These are phyloP conservation scores for Flaveria bidentis DNA, from an alignment of 129 eudicot species.

Conservation along the genomic window DNA sequence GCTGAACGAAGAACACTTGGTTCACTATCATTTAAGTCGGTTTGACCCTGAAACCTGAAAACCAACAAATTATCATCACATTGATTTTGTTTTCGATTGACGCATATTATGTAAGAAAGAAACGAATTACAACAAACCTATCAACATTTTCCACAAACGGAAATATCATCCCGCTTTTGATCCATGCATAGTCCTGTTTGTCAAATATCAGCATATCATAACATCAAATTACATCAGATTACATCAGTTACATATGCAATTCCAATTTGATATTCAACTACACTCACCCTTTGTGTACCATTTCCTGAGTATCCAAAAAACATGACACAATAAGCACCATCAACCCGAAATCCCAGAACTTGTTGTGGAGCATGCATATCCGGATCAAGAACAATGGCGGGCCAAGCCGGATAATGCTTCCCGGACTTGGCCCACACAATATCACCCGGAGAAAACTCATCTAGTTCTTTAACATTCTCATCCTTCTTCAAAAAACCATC, in stretches of 20 bases:
- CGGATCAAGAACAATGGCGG: conserved; percentile 86
- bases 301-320: conserved; percentile 88
- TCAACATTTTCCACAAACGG: conserved; percentile 80
- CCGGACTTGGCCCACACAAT: conserved; percentile 89
- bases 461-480: conserved; percentile 28
- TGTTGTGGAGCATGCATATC: conserved; percentile 76
- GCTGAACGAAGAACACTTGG: conserved; percentile 83
- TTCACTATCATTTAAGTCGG: conserved; percentile 66
- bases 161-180: conserved; percentile 68
- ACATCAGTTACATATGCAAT: neutral
- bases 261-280: neutral
- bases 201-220: conserved; percentile 25
- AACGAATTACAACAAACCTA: conserved; percentile 46
- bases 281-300: conserved; percentile 82
- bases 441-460: conserved; percentile 69
- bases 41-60: conserved; percentile 91
- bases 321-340: conserved; percentile 75
- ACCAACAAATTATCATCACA: conserved; percentile 19
- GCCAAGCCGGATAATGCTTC: conserved; percentile 84
- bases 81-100: neutral
- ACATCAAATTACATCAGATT: neutral
- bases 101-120: conserved; percentile 20
- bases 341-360: conserved; percentile 69
- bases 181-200: conserved; percentile 90
- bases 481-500: conserved; percentile 26